Conservation (phyloP, 1,139 yeast genomes). For the Taiozyma sp. region DNA sequence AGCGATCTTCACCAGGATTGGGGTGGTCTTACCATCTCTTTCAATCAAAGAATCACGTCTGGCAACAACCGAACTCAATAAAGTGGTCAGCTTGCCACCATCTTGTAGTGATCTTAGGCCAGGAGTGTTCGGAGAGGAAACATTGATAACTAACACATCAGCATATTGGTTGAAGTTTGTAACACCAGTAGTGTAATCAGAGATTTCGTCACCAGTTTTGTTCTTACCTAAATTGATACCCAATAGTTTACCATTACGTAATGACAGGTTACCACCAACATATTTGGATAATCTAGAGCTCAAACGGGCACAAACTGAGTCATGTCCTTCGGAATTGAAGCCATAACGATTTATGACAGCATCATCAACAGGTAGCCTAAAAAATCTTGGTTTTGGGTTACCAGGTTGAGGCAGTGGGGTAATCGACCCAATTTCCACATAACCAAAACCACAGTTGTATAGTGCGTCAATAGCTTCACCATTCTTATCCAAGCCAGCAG, state of each 20-base stretch:
- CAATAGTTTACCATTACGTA: constrained; percentile 58
- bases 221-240: constrained; percentile 90
- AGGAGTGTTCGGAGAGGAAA: constrained; percentile 96
- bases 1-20: constrained; percentile 84
- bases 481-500: constrained; percentile 94
- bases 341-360: constrained; percentile 95
- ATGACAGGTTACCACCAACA: constrained; percentile 42
- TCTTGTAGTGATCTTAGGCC: constrained; percentile 84
- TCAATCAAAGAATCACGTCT: constrained; percentile 50
- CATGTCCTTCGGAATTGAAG: constrained; percentile 88
- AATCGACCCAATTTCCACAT: constrained; percentile 89
- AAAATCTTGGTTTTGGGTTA: constrained; percentile 85
- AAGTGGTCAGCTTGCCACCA: constrained; percentile 62
- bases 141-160: constrained; percentile 84
- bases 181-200: constrained; percentile 84
- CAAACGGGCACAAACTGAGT: constrained; percentile 60
- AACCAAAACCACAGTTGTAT: constrained; percentile 74
- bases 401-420: constrained; percentile 95
- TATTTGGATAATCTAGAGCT: constrained; percentile 50
- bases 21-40: constrained; percentile 42
- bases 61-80: constrained; percentile 58
- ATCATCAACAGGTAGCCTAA: constrained; percentile 75
- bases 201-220: constrained; percentile 83
- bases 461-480: constrained; percentile 90
- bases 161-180: constrained; percentile 76